Percentiles rank a stretch among this genome's conserved stretches.
Evolutionary conservation across 345 rosid genomes (phyloP).

Genomic region (Pugionium cornutum): DNA sequence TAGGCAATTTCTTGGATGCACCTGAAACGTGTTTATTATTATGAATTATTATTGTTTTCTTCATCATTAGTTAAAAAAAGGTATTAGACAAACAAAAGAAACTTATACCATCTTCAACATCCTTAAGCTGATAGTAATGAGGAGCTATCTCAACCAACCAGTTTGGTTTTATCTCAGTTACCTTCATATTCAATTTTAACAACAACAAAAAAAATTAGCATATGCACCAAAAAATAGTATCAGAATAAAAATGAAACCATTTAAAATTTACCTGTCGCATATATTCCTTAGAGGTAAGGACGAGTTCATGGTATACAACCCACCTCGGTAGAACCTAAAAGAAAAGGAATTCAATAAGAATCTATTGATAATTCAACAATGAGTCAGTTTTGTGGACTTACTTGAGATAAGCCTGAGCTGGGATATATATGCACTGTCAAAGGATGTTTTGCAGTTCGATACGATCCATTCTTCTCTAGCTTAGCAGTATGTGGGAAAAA

Average conservation of each 20-base stretch:
- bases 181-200: constrained; percentile 44
- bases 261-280: constrained; percentile 68
- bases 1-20: no score
- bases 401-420: constrained; percentile 83
- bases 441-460: constrained; percentile 83
- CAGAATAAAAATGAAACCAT: no score
- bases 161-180: constrained; percentile 92
- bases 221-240: no score
- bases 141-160: constrained; percentile 99
- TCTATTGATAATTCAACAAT: no score
- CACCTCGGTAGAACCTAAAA: constrained; percentile 83
- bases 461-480: constrained; percentile 90
- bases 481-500: constrained; percentile 89
- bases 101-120: constrained; percentile 82
- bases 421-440: constrained; percentile 95
- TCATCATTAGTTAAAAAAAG: no score
- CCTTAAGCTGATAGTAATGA: constrained; percentile 90
- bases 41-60: no score
- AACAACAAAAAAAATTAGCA: no score
- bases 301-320: constrained; percentile 90
- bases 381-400: constrained; percentile 37
- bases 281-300: constrained; percentile 88
- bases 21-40: no score
- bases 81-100: background rate
- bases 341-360: background rate